Conservation (phyloP, 805 yeast genomes). For the Grigorovia transvaalensis region DNA sequence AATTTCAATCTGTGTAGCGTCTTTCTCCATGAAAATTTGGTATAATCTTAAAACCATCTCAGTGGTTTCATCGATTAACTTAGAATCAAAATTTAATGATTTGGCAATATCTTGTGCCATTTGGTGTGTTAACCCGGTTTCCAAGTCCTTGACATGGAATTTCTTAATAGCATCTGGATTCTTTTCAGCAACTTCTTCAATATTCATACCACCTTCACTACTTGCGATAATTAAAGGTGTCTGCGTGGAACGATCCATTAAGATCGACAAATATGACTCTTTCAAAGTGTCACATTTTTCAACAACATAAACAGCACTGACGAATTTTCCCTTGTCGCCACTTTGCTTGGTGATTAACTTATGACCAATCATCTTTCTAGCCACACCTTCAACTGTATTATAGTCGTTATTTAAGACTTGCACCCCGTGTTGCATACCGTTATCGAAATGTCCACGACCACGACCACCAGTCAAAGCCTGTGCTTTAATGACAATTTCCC, state of each 20-base stretch:
- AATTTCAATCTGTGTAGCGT: constrained; percentile 97
- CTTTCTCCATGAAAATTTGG: constrained; percentile 81
- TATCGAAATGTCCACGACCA: constrained; percentile 89
- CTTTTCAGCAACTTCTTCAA: constrained; percentile 92
- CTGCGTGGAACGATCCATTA: constrained; percentile 88
- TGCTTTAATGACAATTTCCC: constrained; percentile 88
- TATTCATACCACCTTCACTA: constrained; percentile 98
- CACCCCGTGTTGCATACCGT: constrained; percentile 94
- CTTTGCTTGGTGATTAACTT: constrained; percentile 96
- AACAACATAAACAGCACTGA: constrained; percentile 90
- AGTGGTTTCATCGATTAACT: constrained; percentile 78
- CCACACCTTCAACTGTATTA: constrained; percentile 76
- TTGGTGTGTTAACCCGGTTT: constrained; percentile 64
- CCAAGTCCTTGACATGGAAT: constrained; percentile 62
- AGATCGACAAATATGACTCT: constrained; percentile 90
- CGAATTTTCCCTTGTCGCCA: constrained; percentile 94
- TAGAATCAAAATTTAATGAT: constrained; percentile 68
- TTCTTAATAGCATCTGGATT: constrained; percentile 89
- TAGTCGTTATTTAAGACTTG: constrained; percentile 57
- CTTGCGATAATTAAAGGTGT: constrained; percentile 91
- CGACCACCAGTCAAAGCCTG: constrained; percentile 99
- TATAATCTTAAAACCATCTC: constrained; percentile 77
- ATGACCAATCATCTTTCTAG: constrained; percentile 83
- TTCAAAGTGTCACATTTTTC: constrained; percentile 89
- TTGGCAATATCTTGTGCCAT: constrained; percentile 69